Evolutionary conservation across 2,329 filamentous ascomycete genomes (phyloP).

Genomic region (Fusarium piperis): DNA sequence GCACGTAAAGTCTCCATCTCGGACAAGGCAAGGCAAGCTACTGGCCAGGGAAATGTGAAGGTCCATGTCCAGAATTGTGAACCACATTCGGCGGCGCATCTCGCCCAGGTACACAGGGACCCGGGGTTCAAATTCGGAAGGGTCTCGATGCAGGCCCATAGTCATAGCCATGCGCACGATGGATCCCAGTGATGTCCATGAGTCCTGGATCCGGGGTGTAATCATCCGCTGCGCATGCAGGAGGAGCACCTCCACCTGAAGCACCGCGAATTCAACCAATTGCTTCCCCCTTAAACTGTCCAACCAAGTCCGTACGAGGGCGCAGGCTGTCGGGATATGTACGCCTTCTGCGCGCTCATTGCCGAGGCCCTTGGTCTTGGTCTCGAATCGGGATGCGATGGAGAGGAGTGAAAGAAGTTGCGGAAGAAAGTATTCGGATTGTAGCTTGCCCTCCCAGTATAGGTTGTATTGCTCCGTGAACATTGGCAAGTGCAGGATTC

Average conservation of each 20-base stretch:
- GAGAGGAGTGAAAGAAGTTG: conserved; percentile 63
- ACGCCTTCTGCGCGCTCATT: conserved; percentile 64
- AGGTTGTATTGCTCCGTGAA: conserved; percentile 61
- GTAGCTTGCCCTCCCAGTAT: conserved; percentile 61
- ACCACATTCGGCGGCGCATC: conserved; percentile 65
- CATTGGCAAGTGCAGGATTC: conserved; percentile 62
- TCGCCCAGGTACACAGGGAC: conserved; percentile 63
- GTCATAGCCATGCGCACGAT: conserved; percentile 68
- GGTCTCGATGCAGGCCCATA: conserved; percentile 67
- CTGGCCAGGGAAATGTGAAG: conserved; percentile 63
- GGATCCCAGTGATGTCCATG: conserved; percentile 65
- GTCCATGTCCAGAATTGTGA: conserved; percentile 66
- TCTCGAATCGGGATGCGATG: conserved; percentile 63
- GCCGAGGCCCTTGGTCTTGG: conserved; percentile 60
- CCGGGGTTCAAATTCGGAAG: conserved; percentile 61
- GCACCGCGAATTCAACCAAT: conserved; percentile 60
- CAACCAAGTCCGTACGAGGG: conserved; percentile 64
- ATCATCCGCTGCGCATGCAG: conserved; percentile 64
- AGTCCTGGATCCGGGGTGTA: conserved; percentile 59
- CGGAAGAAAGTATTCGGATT: conserved; percentile 62
- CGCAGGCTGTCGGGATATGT: conserved; percentile 66
- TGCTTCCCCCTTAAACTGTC: conserved; percentile 63
- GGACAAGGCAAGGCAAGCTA: conserved; percentile 61
- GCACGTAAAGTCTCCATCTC: conserved; percentile 64
- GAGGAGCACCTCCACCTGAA: conserved; percentile 65